A percentile compares a stretch with the other conserved stretches of the same genome.
Conservation (phyloP, 2,329 filamentous ascomycete species). For the Neofusicoccum kwambonambiense region DNA sequence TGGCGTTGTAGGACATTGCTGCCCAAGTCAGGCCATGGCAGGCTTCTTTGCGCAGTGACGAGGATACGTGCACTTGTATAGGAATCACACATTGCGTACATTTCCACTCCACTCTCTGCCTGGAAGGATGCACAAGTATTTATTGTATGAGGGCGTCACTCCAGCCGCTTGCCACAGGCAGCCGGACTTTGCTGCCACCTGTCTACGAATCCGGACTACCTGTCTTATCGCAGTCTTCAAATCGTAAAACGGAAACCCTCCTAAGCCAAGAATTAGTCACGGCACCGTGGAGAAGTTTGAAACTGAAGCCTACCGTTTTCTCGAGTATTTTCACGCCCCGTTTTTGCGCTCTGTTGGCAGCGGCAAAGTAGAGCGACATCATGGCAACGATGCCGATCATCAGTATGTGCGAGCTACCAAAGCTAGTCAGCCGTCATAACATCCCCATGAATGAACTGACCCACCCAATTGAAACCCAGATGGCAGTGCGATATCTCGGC, state of each 20-base stretch:
- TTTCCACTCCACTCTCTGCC: not conserved
- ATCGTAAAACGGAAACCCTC: slow-evolving; percentile 48
- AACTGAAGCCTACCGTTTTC: slow-evolving; percentile 31
- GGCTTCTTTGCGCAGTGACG: too few species aligned
- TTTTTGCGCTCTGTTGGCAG: slow-evolving; percentile 50
- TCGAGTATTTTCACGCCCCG: slow-evolving; percentile 53
- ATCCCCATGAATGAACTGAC: not conserved
- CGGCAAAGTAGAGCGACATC: slow-evolving; percentile 56
- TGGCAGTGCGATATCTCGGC: slow-evolving; percentile 62
- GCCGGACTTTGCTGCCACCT: too few species aligned
- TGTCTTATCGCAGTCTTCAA: slow-evolving; percentile 23
- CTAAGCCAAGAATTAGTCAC: slow-evolving; percentile 22
- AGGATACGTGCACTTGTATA: too few species aligned
- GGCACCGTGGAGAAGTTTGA: not conserved
- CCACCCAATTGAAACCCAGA: slow-evolving; percentile 64
- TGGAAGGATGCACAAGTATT: too few species aligned
- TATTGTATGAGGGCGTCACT: too few species aligned
- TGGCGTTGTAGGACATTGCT: not conserved
- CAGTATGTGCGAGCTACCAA: slow-evolving; percentile 53
- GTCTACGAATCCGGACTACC: too few species aligned
- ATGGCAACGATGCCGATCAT: slow-evolving; percentile 54
- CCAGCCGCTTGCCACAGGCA: too few species aligned
- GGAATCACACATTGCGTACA: too few species aligned
- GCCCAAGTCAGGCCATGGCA: not conserved
- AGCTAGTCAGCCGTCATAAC: not conserved